Conservation (phyloP, 192 early-diverging fungal species). For the Paraglomus brasilianum region DNA sequence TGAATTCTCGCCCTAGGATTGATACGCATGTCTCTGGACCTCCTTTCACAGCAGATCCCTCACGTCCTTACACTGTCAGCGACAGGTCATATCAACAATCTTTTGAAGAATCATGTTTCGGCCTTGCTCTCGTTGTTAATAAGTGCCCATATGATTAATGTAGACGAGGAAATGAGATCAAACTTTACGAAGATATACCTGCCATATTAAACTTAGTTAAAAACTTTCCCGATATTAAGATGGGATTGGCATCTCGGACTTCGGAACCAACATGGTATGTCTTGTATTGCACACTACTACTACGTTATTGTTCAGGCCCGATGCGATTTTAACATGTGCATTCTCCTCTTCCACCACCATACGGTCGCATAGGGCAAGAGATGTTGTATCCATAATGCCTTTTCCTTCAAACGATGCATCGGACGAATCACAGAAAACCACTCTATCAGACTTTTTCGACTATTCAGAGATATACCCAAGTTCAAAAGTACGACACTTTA, state of each 20-base stretch:
- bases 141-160: too few relatives aligned
- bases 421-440: background rate
- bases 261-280: conserved; percentile 42
- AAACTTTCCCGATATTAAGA: conserved; percentile 34
- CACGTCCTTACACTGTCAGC: background rate
- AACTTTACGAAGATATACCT: conserved; percentile 35
- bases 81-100: background rate
- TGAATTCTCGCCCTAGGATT: background rate
- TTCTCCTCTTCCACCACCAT: too few relatives aligned
- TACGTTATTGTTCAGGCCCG: too few relatives aligned
- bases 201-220: conserved; percentile 35
- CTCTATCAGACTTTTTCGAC: conserved; percentile 33
- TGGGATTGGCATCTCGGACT: conserved; percentile 44
- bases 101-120: background rate
- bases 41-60: conserved; percentile 6
- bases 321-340: too few relatives aligned
- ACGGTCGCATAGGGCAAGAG: background rate
- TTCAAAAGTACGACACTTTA: conserved; percentile 43
- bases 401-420: background rate
- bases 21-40: conserved; percentile 8
- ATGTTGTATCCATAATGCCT: conserved; percentile 7
- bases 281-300: too few relatives aligned
- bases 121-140: too few relatives aligned
- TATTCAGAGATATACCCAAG: conserved; percentile 40
- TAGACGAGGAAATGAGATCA: conserved; percentile 30